Percentiles rank a stretch among this genome's conserved stretches.
Conservation (phyloP, 139 green algal species). For the Chlamydomonas schloesseri region DNA sequence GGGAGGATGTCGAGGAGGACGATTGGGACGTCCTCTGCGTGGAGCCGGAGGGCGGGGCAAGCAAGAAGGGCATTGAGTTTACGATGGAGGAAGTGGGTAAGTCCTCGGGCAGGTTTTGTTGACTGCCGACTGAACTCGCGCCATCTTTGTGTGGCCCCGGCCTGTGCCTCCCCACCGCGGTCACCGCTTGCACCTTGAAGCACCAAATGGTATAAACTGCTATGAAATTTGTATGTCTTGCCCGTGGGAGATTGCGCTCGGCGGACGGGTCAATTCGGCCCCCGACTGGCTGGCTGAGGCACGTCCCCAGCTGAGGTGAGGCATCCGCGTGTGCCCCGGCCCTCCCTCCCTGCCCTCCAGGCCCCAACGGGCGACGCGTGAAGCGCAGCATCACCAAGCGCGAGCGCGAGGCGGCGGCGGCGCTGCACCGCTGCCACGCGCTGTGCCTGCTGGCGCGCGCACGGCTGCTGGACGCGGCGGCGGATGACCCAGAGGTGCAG, state of each 20-base stretch:
- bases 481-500: constrained; percentile 73
- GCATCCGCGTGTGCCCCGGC: too few relatives aligned
- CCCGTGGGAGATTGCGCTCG: too few relatives aligned
- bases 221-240: too few relatives aligned
- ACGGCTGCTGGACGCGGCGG: constrained; percentile 62
- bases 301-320: too few relatives aligned
- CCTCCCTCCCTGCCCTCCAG: not conserved
- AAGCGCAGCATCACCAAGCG: constrained; percentile 24
- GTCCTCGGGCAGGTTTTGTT: not conserved
- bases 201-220: too few relatives aligned
- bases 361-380: too few relatives aligned
- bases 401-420: constrained; percentile 18
- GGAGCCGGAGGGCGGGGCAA: not conserved
- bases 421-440: constrained; percentile 32
- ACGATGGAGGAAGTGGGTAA: constrained; percentile 13
- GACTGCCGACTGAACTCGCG: not conserved
- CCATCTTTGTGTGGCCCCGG: not conserved
- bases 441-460: constrained; percentile 35
- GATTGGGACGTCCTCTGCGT: constrained; percentile 35
- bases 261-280: too few relatives aligned
- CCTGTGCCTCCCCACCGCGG: too few relatives aligned
- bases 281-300: too few relatives aligned
- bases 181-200: too few relatives aligned
- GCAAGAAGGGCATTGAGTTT: constrained; percentile 4
- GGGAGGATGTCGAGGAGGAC: constrained; percentile 17